These are phyloP conservation scores for Aspergillus jensenii DNA, from an alignment of 2,329 filamentous ascomycete genomes.

Conservation along the genomic window DNA sequence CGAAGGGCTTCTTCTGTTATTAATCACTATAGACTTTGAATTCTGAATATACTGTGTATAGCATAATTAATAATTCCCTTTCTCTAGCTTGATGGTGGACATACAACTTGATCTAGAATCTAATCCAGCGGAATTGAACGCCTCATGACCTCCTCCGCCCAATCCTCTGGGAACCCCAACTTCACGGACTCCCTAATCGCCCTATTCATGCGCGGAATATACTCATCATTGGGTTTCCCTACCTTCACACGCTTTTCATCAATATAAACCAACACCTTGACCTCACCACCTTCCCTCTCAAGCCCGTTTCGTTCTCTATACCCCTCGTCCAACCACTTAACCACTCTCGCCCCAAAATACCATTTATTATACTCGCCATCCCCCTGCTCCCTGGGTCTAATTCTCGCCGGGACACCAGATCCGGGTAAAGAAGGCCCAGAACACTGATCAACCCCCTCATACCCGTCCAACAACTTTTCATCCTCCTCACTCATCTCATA, in stretches of 20 bases:
- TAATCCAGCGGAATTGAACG: constrained; percentile 33
- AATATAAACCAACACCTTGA: constrained; percentile 41
- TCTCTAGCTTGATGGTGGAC: background rate
- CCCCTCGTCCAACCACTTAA: constrained; percentile 31
- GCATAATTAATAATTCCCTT: background rate
- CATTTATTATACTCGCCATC: constrained; percentile 40
- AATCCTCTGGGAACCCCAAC: constrained; percentile 34
- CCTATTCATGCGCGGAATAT: constrained; percentile 44
- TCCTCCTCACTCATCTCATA: constrained; percentile 41
- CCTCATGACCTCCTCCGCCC: constrained; percentile 42
- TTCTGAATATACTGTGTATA: constrained; percentile 6
- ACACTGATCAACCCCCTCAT: constrained; percentile 36
- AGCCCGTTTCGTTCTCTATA: constrained; percentile 4
- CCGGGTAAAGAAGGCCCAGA: constrained; percentile 9
- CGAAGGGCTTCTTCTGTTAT: constrained; percentile 2
- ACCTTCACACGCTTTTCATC: constrained; percentile 39
- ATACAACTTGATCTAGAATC: background rate
- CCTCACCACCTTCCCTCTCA: constrained; percentile 9
- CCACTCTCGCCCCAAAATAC: constrained; percentile 32
- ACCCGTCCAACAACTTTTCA: constrained; percentile 38
- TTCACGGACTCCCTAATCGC: constrained; percentile 39
- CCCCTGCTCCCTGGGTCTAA: constrained; percentile 35
- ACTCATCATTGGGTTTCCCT: constrained; percentile 37
- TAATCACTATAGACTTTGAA: constrained; percentile 9
- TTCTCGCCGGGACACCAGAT: constrained; percentile 9